Evolutionary conservation across 108 stramenopile genomes (phyloP).

Genomic region (Cylindrotheca fusiformis): DNA sequence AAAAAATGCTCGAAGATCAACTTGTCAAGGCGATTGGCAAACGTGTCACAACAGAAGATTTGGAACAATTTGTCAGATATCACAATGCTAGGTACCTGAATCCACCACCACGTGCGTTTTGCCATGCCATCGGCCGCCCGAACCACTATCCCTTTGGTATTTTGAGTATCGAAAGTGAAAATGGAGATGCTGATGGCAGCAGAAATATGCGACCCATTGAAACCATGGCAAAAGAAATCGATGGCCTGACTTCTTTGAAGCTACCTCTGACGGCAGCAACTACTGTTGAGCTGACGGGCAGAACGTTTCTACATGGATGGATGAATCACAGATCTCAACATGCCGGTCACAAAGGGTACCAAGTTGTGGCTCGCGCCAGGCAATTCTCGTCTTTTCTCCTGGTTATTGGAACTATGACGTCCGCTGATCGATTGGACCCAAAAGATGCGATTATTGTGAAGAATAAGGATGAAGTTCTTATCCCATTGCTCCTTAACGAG

Average conservation of each 20-base stretch:
- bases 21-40: constrained; percentile 73
- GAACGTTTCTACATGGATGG: constrained; percentile 68
- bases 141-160: constrained; percentile 63
- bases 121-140: constrained; percentile 57
- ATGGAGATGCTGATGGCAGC: constrained; percentile 3
- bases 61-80: constrained; percentile 59
- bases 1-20: constrained; percentile 56
- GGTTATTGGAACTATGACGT: constrained; percentile 70
- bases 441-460: constrained; percentile 79
- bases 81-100: constrained; percentile 51
- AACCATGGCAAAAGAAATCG: constrained; percentile 21
- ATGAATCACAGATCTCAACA: constrained; percentile 37
- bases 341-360: background rate
- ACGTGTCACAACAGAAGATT: constrained; percentile 42
- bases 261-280: constrained; percentile 47
- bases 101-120: constrained; percentile 59
- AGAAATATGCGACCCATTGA: constrained; percentile 41
- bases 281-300: constrained; percentile 54
- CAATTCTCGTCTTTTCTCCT: constrained; percentile 82
- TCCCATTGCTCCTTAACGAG: constrained; percentile 75
- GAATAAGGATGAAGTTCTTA: constrained; percentile 86
- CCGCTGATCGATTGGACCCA: constrained; percentile 55
- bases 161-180: constrained; percentile 28
- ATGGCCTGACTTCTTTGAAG: constrained; percentile 6
- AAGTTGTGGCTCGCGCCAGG: constrained; percentile 55